Evolutionary conservation across 805 yeast species (phyloP), one percentile per base, ranked within the genome.

Genomic region (Myxozyma neotropica): DNA sequence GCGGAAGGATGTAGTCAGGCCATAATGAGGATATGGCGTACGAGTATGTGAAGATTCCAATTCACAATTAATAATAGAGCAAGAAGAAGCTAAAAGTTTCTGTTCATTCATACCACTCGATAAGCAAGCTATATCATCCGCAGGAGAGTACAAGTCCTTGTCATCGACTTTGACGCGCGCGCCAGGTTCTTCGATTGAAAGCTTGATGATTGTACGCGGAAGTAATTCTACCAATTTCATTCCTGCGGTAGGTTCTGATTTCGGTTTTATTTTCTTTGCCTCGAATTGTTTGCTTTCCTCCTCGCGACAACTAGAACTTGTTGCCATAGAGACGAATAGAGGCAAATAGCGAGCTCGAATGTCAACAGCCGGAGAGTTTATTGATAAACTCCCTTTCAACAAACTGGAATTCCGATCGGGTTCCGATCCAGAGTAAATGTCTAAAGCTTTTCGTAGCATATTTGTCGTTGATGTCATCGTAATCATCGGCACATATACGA

Each of bases 321-420:
- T n/a, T 8, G 45, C 21, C 36, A 54, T 40, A n/a, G 66, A 64
- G 45, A 73, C 54, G n/a, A 75, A 55, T 1, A 70, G 43, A 0
- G 76, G 72, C 17, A 75, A 58, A 53, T 74, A 76, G 26, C 68
- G 67, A 15, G 76, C 68, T 49, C 71, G 74, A 8, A 76, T 53
- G 44, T 76, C 73, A n/a, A 76, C 54, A 7, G 75, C 73, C 1
- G 79, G 79, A 0, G 75, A 69, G 23, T 72, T 63, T 45, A 77
- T 58, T 21, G 71, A 66, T 54, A 74, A 60, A 45, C 70, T 68
- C 12, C 75, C 73, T 8, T 72, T 64, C 21, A 74, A 46, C 21
- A 67, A 46, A 35, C 70, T 66, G 21, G 69, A 67, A 43, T 71
- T 72, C 15, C 55, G 56, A 36, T 58, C 61, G n/a, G 65, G 63